These are phyloP conservation scores for Tricholoma bakamatsutake DNA, from an alignment of 768 basidiomycete genomes.

Conservation along the genomic window DNA sequence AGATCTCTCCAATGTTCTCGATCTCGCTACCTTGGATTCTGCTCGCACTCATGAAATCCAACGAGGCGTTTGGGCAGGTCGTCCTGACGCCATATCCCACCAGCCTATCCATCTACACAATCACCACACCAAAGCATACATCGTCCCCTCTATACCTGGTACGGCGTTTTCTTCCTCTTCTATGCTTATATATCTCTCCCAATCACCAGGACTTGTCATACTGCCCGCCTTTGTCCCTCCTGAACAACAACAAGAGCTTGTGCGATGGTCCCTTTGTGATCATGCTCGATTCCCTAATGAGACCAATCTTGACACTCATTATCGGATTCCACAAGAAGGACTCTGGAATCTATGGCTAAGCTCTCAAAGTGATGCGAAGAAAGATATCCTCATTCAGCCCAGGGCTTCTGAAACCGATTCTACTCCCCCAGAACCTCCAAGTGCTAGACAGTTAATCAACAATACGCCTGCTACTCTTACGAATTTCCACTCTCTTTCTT, in stretches of 20 bases:
- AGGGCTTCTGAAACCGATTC: slow-evolving; percentile 30
- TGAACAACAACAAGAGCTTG: slow-evolving; percentile 59
- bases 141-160: slow-evolving; percentile 55
- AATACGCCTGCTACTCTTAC: slow-evolving; percentile 63
- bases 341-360: slow-evolving; percentile 65
- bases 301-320: slow-evolving; percentile 88
- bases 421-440: slow-evolving; percentile 24
- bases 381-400: slow-evolving; percentile 37
- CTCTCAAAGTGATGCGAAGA: slow-evolving; percentile 23
- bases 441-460: slow-evolving; percentile 63
- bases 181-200: slow-evolving; percentile 10
- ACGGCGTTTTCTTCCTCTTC: slow-evolving; percentile 15
- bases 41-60: slow-evolving; percentile 35
- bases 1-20: slow-evolving; percentile 62
- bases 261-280: slow-evolving; percentile 65
- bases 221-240: slow-evolving; percentile 68
- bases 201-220: slow-evolving; percentile 68
- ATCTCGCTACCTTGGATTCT: slow-evolving; percentile 48
- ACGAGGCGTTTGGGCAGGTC: slow-evolving; percentile 43
- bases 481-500: slow-evolving; percentile 46
- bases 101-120: slow-evolving; percentile 23
- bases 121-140: slow-evolving; percentile 31
- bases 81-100: slow-evolving; percentile 29
- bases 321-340: slow-evolving; percentile 65
- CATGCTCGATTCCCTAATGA: slow-evolving; percentile 80